Evolutionary conservation across 1,284 basidiomycete species (phyloP).

Genomic region (Pisolithus thermaeus): DNA sequence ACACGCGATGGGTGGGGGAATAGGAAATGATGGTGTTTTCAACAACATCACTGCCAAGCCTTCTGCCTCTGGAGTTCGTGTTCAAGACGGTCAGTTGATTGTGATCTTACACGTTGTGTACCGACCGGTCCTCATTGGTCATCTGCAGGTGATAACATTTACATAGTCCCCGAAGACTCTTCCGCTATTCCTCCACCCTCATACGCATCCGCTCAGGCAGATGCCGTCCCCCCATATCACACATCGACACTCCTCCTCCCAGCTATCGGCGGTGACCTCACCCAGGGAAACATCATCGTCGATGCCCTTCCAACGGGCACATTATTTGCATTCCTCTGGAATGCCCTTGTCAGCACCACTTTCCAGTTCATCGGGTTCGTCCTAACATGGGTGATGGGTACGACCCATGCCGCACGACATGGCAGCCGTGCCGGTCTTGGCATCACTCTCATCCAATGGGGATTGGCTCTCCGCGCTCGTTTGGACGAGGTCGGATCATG

Average conservation of each 20-base stretch:
- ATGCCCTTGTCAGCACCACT: conserved; percentile 87
- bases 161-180: conserved; percentile 73
- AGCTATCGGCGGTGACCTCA: conserved; percentile 24
- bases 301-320: conserved; percentile 74
- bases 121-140: conserved; percentile 3
- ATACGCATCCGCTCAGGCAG: conserved; percentile 88
- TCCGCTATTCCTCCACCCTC: conserved; percentile 82
- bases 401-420: conserved; percentile 92
- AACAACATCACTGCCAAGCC: conserved; percentile 95
- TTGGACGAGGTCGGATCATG: conserved; percentile 27
- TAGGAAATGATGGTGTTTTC: conserved; percentile 90
- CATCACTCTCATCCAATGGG: conserved; percentile 92
- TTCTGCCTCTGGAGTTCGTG: conserved; percentile 42
- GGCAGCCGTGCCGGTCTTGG: conserved; percentile 94
- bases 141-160: conserved; percentile 60
- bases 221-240: conserved; percentile 96
- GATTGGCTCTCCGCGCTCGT: conserved; percentile 70
- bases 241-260: conserved; percentile 92
- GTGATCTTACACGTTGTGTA: background rate
- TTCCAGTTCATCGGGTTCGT: conserved; percentile 99
- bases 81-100: conserved; percentile 52
- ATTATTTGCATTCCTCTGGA: conserved; percentile 88
- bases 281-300: conserved; percentile 64
- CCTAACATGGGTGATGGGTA: conserved; percentile 90
- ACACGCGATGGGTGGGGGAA: conserved; percentile 61